A percentile compares a stretch with the other conserved stretches of the same genome.
These are phyloP conservation scores for Anethum foeniculum DNA, from an alignment of 140 eudicot genomes.

Conservation along the genomic window DNA sequence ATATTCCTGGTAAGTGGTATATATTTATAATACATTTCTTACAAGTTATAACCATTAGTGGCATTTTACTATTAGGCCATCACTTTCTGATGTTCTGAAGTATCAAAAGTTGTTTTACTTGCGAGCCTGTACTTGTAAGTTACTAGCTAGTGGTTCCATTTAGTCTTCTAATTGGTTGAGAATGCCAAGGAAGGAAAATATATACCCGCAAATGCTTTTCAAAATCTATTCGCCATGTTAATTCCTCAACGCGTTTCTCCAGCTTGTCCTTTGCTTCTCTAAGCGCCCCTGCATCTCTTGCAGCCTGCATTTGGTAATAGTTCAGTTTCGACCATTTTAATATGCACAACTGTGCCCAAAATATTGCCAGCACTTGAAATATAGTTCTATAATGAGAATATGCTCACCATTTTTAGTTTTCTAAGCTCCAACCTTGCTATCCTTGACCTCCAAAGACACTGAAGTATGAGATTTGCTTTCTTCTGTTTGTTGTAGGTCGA, in stretches of 20 bases:
- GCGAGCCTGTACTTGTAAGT: background rate
- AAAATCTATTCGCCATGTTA: conserved; percentile 88
- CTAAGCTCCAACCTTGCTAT: conserved; percentile 82
- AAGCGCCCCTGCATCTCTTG: conserved; percentile 95
- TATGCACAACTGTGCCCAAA: conserved; percentile 4
- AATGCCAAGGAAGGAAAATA: background rate
- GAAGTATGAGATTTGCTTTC: conserved; percentile 67
- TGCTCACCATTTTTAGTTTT: conserved; percentile 66
- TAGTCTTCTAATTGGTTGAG: background rate
- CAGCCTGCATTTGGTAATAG: conserved; percentile 47
- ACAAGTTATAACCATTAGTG: background rate
- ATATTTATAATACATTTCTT: background rate
- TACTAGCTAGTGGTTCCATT: background rate
- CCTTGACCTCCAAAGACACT: conserved; percentile 84
- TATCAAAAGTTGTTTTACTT: background rate
- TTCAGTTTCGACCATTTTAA: conserved; percentile 8
- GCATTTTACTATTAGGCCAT: background rate
- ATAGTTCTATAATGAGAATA: background rate
- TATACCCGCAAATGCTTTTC: conserved; percentile 87
- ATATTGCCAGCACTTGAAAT: background rate
- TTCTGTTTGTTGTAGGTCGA: conserved; percentile 46
- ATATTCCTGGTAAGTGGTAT: background rate
- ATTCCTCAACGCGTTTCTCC: conserved; percentile 96
- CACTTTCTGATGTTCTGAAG: background rate
- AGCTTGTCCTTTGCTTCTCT: conserved; percentile 98